These are phyloP conservation scores for Durusdinium trenchii DNA, from an alignment of 73 alveolate genomes.

Conservation along the genomic window DNA sequence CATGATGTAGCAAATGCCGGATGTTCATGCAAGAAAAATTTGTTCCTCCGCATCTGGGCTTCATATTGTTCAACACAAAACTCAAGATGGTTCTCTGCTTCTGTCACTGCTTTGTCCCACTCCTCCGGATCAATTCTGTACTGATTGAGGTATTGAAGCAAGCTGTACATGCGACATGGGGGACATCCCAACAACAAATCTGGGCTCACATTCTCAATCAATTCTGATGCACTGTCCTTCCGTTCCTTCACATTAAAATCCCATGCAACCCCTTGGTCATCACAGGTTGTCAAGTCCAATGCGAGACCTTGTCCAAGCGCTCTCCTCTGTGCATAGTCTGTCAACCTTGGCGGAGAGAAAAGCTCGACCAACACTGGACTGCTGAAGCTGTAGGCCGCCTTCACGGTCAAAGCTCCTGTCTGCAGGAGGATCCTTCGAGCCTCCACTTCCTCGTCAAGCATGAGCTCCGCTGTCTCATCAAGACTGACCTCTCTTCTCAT, in stretches of 20 bases:
- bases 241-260: background rate
- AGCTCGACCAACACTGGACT: background rate
- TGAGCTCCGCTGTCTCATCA: background rate
- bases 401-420: background rate
- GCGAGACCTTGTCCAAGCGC: background rate
- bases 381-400: background rate
- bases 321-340: background rate
- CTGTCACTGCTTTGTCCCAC: background rate
- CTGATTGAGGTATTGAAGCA: background rate
- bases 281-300: background rate
- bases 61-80: conserved; percentile 15
- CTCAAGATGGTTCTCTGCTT: background rate
- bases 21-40: conserved; percentile 10
- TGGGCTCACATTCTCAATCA: background rate
- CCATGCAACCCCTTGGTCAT: background rate
- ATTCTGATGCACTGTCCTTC: background rate
- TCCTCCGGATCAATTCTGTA: background rate
- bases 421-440: background rate
- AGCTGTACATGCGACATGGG: background rate
- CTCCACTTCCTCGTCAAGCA: conserved; percentile 15
- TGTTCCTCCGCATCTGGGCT: background rate
- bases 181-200: background rate
- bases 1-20: background rate
- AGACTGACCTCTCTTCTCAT: background rate
- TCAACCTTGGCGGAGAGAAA: background rate